Evolutionary conservation across 179 eudicot genomes (phyloP).

Genomic region (Sideroxylon spinosum): DNA sequence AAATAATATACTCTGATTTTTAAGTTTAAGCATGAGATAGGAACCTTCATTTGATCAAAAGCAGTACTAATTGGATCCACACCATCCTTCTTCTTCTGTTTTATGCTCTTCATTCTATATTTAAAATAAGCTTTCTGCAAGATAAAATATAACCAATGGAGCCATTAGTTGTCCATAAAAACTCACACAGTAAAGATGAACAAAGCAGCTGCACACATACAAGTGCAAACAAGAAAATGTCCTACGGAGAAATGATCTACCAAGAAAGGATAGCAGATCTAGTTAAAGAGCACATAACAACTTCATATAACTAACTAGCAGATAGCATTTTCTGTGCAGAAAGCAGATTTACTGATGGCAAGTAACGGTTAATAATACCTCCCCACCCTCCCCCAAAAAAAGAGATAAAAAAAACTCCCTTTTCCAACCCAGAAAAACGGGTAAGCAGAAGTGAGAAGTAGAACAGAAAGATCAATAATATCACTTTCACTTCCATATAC

Average conservation of each 20-base stretch:
- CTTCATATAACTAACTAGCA: not conserved
- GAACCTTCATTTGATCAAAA: constrained; percentile 90
- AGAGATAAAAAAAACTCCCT: not conserved
- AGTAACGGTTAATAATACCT: not conserved
- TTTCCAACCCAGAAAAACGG: not conserved
- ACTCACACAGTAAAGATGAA: not conserved
- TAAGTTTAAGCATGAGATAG: not conserved
- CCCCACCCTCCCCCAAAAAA: not conserved
- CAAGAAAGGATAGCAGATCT: not conserved
- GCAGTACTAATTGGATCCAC: constrained; percentile 80
- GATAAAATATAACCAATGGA: constrained; percentile 15
- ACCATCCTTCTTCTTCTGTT: constrained; percentile 56
- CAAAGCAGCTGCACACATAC: not conserved
- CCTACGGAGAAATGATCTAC: not conserved
- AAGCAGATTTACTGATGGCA: not conserved
- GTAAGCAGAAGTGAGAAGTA: not conserved
- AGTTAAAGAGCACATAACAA: not conserved
- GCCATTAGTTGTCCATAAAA: constrained; percentile 1
- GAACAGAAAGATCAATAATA: not conserved
- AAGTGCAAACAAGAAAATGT: not conserved
- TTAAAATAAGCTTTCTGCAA: constrained; percentile 57
- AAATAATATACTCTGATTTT: not conserved
- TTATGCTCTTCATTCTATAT: constrained; percentile 29
- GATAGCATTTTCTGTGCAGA: not conserved
- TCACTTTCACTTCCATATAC: not conserved